Base-by-base conservation (phyloP, 768 basidiomycete species). In the Chiua virens region DNA sequence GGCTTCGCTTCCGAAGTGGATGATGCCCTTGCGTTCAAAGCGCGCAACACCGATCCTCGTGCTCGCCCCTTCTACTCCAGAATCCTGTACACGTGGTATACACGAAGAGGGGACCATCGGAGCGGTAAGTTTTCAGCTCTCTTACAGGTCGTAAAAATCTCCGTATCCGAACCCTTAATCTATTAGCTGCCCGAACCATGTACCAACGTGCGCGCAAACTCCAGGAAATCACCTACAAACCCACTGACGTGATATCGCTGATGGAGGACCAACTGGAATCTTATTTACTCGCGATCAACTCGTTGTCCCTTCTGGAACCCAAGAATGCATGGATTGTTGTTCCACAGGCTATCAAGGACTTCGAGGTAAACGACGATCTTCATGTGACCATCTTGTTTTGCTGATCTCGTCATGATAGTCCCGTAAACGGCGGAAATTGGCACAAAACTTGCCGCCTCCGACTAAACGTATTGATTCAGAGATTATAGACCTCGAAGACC, bases 31-130 rank as follows among this genome's bases (percentile, higher is more conserved):
- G 80, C 88, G 18, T 98, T 95, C 76, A 96, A 98, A 68, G 90
- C 93, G 8, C 82, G 95, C 53, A 96, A 98, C 67, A 86, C 87
- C 17, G 92, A 99, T 71, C 93, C 96, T 43, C 82, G 90, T 39
- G 72, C 85, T 35, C 81, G 78, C 34, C 95, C 95, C 0, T 86
- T 83, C 63, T 98, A 96, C 73, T 86, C 92, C 32, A 82, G 84
- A 61, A 91, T 98, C 47, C 72, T 98, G n/a, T 96, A 97, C 70
- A 86, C 92, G 42, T 98, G 93, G 93, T 87, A 93, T 67, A 81
- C 87, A 59, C 78, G 80, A 49, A 78, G 90, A 66, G 89, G 90
- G 23, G 93, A 98, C 67, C 93, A 94, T 71, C 83, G 92, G 45
- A 92, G 82, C 66, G 97, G 96, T 95, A 67, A 69, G 83, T 76